Evolutionary conservation across 2,329 filamentous ascomycete genomes (phyloP).

Genomic region (Diplodia intermedia): DNA sequence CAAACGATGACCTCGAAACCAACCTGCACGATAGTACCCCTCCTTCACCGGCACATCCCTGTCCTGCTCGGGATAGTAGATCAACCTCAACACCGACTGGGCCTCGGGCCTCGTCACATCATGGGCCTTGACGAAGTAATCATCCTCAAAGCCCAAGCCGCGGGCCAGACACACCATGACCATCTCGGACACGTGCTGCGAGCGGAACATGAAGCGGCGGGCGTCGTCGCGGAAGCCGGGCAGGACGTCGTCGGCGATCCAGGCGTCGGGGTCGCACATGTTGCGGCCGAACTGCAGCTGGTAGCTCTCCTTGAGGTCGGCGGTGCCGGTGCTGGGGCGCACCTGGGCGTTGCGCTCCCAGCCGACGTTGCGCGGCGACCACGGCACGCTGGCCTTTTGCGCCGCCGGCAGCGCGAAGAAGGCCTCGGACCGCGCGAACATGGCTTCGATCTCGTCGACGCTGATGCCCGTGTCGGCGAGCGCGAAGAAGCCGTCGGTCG

Average conservation of each 20-base stretch:
- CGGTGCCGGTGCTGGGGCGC: conserved; percentile 64
- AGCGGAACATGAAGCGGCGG: conserved; percentile 62
- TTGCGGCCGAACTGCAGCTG: conserved; percentile 67
- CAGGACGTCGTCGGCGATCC: conserved; percentile 58
- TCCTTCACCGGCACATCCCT: conserved; percentile 37
- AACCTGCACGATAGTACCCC: conserved; percentile 65
- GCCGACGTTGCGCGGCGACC: conserved; percentile 63
- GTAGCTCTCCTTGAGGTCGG: conserved; percentile 68
- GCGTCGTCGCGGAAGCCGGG: conserved; percentile 57
- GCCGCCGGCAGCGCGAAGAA: conserved; percentile 63
- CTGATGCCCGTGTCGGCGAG: conserved; percentile 63
- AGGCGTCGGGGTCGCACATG: conserved; percentile 55
- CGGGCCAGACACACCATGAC: conserved; percentile 66
- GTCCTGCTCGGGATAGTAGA: conserved; percentile 60
- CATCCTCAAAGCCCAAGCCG: conserved; percentile 62
- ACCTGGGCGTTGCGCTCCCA: conserved; percentile 68
- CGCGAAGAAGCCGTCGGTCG: conserved; percentile 67
- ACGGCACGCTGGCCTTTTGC: conserved; percentile 62
- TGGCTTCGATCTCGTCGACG: conserved; percentile 56
- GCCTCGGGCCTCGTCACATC: conserved; percentile 57
- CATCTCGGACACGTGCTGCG: conserved; percentile 61
- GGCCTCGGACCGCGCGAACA: conserved; percentile 58
- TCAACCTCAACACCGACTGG: conserved; percentile 62
- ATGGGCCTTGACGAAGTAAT: conserved; percentile 64
- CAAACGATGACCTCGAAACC: neutral